phyloP scores from a whole-genome alignment of 495 filamentous ascomycete species.

The Trichoderma orchidacearum region DNA sequence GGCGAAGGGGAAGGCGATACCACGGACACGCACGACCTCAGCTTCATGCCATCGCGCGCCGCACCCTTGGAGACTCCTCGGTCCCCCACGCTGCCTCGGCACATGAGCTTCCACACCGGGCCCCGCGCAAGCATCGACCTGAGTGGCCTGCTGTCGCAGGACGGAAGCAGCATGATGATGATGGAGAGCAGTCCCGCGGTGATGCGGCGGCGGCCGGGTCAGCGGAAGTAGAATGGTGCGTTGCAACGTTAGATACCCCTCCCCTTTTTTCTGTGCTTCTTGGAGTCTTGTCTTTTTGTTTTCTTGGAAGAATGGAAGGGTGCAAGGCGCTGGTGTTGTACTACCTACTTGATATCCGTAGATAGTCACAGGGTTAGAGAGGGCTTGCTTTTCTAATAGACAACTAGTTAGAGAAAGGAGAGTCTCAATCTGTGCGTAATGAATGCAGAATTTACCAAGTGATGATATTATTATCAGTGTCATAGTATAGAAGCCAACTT shows the following conservation, averaged over 20 bases:
- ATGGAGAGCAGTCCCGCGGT: slow-evolving; percentile 28
- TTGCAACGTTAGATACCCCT: background rate
- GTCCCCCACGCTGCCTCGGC: slow-evolving; percentile 7
- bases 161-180: slow-evolving; percentile 27
- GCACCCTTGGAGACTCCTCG: background rate
- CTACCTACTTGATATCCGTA: too few species aligned
- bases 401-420: too few species aligned
- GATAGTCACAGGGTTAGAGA: too few species aligned
- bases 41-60: slow-evolving; percentile 10
- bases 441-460: background rate
- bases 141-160: slow-evolving; percentile 30
- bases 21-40: slow-evolving; percentile 19
- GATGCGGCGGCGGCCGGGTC: slow-evolving; percentile 7
- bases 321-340: too few species aligned
- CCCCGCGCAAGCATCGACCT: slow-evolving; percentile 36
- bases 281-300: background rate
- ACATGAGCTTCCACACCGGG: slow-evolving; percentile 16
- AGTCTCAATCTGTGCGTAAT: too few species aligned
- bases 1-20: slow-evolving; percentile 18
- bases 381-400: too few species aligned
- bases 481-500: too few species aligned
- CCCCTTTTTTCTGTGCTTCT: too few species aligned
- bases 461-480: background rate
- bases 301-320: background rate
- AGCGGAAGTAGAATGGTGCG: background rate